These are phyloP conservation scores for Solanum pennellii DNA, from an alignment of 257 asterid species.

Conservation along the genomic window DNA sequence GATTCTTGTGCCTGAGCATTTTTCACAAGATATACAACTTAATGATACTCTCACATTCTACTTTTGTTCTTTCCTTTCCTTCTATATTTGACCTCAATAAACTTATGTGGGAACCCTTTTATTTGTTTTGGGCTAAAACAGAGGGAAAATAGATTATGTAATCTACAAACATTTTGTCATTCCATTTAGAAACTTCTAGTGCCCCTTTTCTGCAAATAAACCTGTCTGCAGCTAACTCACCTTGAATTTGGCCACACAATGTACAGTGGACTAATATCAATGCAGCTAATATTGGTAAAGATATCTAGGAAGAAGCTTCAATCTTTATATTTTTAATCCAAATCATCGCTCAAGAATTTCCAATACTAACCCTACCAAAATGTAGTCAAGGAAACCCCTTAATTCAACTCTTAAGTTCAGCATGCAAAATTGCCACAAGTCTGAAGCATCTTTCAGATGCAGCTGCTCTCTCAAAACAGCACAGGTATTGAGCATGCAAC, in stretches of 20 bases:
- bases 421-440: not conserved
- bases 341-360: not conserved
- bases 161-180: not conserved
- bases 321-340: not conserved
- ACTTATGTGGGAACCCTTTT: not conserved
- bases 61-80: not conserved
- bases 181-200: not conserved
- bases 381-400: not conserved
- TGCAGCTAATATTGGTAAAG: not conserved
- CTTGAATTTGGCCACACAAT: not conserved
- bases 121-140: not conserved
- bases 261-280: not conserved
- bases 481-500: not conserved
- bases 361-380: not conserved
- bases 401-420: not conserved
- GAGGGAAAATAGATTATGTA: not conserved
- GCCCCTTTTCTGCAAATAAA: not conserved
- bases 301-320: not conserved
- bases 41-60: not conserved
- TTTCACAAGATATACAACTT: not conserved
- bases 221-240: not conserved
- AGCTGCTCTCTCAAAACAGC: not conserved
- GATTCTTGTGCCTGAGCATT: no score
- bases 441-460: not conserved
- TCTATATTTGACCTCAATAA: not conserved